phyloP scores from a whole-genome alignment of 495 filamentous ascomycete species.

The Pseudevernia furfuracea region DNA sequence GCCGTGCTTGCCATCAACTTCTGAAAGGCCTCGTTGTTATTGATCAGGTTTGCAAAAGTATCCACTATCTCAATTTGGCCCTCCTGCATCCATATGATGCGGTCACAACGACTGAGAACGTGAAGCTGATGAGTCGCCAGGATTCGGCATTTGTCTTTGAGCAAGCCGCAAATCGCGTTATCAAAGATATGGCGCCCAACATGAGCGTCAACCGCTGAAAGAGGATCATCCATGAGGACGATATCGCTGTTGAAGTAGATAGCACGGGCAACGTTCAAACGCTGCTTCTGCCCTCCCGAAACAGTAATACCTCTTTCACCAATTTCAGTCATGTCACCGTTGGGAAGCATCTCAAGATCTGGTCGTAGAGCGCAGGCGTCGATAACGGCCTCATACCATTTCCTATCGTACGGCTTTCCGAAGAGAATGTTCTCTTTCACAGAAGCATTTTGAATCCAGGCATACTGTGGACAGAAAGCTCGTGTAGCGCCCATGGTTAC shows the following conservation, averaged over 20 bases:
- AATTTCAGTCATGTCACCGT: slow-evolving; percentile 51
- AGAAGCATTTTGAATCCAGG: slow-evolving; percentile 92
- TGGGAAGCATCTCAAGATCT: slow-evolving; percentile 49
- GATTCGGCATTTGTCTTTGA: slow-evolving; percentile 82
- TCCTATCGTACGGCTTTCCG: slow-evolving; percentile 53
- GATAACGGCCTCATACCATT: slow-evolving; percentile 50
- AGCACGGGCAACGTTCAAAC: slow-evolving; percentile 70
- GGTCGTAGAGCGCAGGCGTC: slow-evolving; percentile 50
- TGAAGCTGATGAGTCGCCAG: slow-evolving; percentile 93
- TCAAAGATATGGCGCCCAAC: slow-evolving; percentile 94
- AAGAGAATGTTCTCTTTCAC: slow-evolving; percentile 87
- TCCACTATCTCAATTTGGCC: slow-evolving; percentile 76
- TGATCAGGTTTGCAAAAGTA: slow-evolving; percentile 81
- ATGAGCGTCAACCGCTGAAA: slow-evolving; percentile 78
- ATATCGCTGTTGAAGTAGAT: slow-evolving; percentile 80
- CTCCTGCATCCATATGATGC: slow-evolving; percentile 84
- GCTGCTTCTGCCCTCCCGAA: slow-evolving; percentile 60
- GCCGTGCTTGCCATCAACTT: slow-evolving; percentile 77
- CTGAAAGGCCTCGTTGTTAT: slow-evolving; percentile 62
- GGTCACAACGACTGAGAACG: slow-evolving; percentile 81
- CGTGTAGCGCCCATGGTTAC: slow-evolving; percentile 67
- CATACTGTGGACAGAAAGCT: slow-evolving; percentile 90
- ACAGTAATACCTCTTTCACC: slow-evolving; percentile 58
- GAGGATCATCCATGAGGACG: slow-evolving; percentile 75
- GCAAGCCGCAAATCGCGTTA: slow-evolving; percentile 80